phyloP scores from a whole-genome alignment of 257 asterid species.

The Plantago ovata region DNA sequence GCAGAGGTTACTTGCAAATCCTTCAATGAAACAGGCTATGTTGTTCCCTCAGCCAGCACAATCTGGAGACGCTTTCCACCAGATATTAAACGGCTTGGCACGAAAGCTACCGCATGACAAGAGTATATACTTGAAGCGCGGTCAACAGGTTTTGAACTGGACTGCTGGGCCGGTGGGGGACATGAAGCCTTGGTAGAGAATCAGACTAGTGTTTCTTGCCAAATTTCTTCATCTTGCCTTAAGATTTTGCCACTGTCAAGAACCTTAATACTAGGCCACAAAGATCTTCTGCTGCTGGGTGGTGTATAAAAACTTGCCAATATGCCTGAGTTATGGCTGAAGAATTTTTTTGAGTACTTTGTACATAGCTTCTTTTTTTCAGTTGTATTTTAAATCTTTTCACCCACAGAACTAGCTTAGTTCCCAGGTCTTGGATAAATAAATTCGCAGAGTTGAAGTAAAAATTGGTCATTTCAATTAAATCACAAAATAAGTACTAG shows the following conservation, averaged over 20 bases:
- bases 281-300: too few species aligned
- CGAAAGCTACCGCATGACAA: slow-evolving; percentile 49
- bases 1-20: slow-evolving; percentile 58
- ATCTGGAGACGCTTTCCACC: slow-evolving; percentile 77
- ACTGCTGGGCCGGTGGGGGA: slow-evolving; percentile 51
- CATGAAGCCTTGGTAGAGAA: slow-evolving; percentile 64
- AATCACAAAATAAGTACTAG: too few species aligned
- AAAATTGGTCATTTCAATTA: too few species aligned
- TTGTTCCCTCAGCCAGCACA: slow-evolving; percentile 62
- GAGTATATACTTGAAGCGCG: slow-evolving; percentile 33
- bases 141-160: slow-evolving; percentile 36
- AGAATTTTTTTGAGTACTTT: not conserved
- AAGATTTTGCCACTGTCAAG: not conserved
- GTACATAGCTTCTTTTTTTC: not conserved
- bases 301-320: not conserved
- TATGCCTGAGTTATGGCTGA: not conserved
- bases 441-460: too few species aligned
- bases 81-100: slow-evolving; percentile 63
- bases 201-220: not conserved
- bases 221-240: not conserved
- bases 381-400: not conserved
- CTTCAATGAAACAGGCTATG: slow-evolving; percentile 57
- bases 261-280: slow-evolving; percentile 7
- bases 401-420: too few species aligned
- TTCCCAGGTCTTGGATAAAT: too few species aligned